Evolutionary conservation across 169 alveolate species (phyloP).

Genomic region (Ichthyophthirius multifiliis): DNA sequence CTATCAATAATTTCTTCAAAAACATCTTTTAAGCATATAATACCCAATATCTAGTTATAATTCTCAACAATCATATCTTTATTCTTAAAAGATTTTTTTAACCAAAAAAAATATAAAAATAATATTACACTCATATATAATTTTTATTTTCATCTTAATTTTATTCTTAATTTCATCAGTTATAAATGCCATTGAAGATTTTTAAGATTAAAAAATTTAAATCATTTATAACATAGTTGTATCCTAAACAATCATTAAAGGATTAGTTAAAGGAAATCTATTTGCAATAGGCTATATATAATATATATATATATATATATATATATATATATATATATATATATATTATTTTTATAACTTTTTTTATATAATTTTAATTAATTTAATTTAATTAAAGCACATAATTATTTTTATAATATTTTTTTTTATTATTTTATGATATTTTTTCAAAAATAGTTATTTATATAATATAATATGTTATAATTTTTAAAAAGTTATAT

Average conservation of each 20-base stretch:
- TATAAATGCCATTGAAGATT: background rate
- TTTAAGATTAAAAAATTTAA: background rate
- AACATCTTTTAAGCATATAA: slow-evolving; percentile 24
- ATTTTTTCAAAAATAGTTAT: too few species aligned
- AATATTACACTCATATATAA: background rate
- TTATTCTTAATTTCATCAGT: background rate
- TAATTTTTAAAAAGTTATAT: too few species aligned
- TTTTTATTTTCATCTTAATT: background rate
- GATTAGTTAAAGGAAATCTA: background rate
- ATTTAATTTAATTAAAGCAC: too few species aligned
- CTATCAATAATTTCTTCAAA: slow-evolving; percentile 38
- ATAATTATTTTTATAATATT: too few species aligned
- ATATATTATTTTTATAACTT: too few species aligned
- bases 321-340: too few species aligned
- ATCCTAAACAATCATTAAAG: background rate
- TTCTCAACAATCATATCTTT: slow-evolving; percentile 9
- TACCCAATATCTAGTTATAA: slow-evolving; percentile 14
- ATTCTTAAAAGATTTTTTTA: background rate
- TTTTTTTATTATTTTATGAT: too few species aligned
- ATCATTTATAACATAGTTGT: background rate
- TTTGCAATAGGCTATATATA: background rate
- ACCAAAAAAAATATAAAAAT: background rate
- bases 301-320: background rate
- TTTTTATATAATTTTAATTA: too few species aligned
- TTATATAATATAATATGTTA: too few species aligned